Evolutionary conservation across 2,329 filamentous ascomycete genomes (phyloP), one percentile per base, ranked within the genome.

Genomic region (Xylariaceae sp.): DNA sequence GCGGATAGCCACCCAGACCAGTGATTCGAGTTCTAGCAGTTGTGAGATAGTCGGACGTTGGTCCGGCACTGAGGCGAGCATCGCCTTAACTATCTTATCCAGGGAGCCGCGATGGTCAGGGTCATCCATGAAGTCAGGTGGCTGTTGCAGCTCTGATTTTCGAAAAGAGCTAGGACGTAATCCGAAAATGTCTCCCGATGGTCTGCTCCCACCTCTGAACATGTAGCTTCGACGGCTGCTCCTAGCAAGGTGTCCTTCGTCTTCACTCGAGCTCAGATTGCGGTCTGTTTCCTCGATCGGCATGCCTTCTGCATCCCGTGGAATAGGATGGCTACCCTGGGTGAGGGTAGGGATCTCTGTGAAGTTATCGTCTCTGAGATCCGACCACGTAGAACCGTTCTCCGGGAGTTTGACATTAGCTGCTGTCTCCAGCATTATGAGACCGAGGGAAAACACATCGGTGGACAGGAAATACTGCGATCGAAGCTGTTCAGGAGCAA

Each of bases 351-450:
- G 91, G 12, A 97, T 81, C 58, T 92, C 89, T 51, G 87, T 90
- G 65, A 96, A 85, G 65, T 97, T 91, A 33, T 90, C 92, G 48
- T 87, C 88, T 43, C 94, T 84, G 42, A 99, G 79, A 42, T 89
- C 89, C 62, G 92, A 85, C 94, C 94, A 99, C 14, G 87, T 89
- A 14, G 85, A 80, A 41, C 94, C 94, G 58, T 97, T 96, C 64
- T 96, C 90, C 0, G 94, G 94, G 27, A 99, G 84, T 55, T 90
- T 85, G 44, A 96, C 90, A 63, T 99, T 99, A 55, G 88, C 90
- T 22, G 90, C 92, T 62, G 91, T 94, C 72, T 99, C 94, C 44
- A 96, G 82, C 67, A 96, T 88, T 68, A 97, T 95, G 61, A 97
- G 81, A 45, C 94, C 94, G 30, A 99, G 81, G 11, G 94, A 89